Evolutionary conservation across 73 alveolate species (phyloP), one percentile per base, ranked within the genome.

Genomic region (Diophrys sp.): DNA sequence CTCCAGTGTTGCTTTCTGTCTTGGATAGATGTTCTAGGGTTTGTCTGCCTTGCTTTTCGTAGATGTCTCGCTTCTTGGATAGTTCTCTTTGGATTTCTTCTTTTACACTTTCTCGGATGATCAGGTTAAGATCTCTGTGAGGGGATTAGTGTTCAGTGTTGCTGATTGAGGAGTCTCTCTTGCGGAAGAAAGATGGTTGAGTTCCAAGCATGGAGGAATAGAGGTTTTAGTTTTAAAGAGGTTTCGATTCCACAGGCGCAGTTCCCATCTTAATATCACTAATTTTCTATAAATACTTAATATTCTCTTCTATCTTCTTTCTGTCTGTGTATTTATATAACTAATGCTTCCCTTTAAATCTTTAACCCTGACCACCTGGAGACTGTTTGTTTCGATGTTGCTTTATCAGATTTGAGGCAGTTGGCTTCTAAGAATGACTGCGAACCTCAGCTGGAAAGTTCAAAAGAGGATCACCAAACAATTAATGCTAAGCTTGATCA

Each of bases 221-320:
- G n/a, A n/a, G n/a, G n/a, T n/a, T n/a, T n/a, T n/a, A n/a, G n/a
- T n/a, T n/a, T n/a, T n/a, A n/a, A n/a, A n/a, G n/a, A n/a, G n/a
- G n/a, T n/a, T n/a, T n/a, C n/a, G n/a, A n/a, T n/a, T n/a, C n/a
- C n/a, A n/a, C n/a, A n/a, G n/a, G n/a, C n/a, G n/a, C n/a, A n/a
- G n/a, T n/a, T n/a, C n/a, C n/a, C n/a, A n/a, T n/a, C n/a, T n/a
- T n/a, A n/a, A n/a, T 62, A 31, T 62, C 72, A 11, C 33, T 23
- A 14, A 62, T 62, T 23, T 62, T 2, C 72, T 62, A 25, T 2
- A 68, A 31, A 68, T 68, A 23, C 29, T 29, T 31, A 23, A 68
- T 2, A 29, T 68, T 68, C 29, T 68, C 75, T 68, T 68, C 75
- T 25, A 68, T 68, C 29, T 68, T 68, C 54, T 28, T 68, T 29